Conservation (phyloP, 1,139 yeast species). For the Candida sanyaensis region DNA sequence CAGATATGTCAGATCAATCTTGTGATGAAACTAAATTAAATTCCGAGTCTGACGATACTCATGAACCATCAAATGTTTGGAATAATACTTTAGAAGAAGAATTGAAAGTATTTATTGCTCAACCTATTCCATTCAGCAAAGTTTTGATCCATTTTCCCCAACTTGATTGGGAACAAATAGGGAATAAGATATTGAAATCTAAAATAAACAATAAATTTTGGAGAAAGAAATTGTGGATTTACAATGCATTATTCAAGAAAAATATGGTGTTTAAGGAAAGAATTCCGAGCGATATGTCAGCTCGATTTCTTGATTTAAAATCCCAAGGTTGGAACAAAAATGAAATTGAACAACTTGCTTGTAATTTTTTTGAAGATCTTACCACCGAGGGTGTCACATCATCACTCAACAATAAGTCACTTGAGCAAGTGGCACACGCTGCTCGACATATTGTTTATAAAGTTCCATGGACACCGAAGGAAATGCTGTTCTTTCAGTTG, state of each 20-base stretch:
- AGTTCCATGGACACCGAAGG: conserved; percentile 7
- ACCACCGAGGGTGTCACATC: conserved; percentile 3
- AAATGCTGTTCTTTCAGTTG: conserved; percentile 14
- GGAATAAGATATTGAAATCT: conserved; percentile 2
- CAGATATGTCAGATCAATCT: conserved; percentile 9
- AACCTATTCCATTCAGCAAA: conserved; percentile 11
- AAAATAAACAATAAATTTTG: background rate
- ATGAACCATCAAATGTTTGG: background rate
- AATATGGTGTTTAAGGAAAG: conserved; percentile 5
- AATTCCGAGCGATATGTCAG: too few species aligned
- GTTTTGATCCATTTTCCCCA: conserved; percentile 11
- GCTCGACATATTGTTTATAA: background rate
- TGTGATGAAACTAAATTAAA: conserved; percentile 5
- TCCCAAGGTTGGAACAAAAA: conserved; percentile 2
- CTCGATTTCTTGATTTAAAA: conserved; percentile 3
- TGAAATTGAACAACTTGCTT: conserved; percentile 9
- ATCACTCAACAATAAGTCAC: conserved; percentile 5
- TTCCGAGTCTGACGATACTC: background rate
- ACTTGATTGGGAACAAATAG: conserved; percentile 4
- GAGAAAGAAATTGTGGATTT: conserved; percentile 4
- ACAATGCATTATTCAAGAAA: conserved; percentile 8
- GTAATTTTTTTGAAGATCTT: conserved; percentile 4
- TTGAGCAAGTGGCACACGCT: conserved; percentile 2
- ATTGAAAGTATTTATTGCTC: background rate
- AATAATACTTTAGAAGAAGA: background rate